These are phyloP conservation scores for Botryotinia convoluta DNA, from an alignment of 2,329 filamentous ascomycete species.

Conservation along the genomic window DNA sequence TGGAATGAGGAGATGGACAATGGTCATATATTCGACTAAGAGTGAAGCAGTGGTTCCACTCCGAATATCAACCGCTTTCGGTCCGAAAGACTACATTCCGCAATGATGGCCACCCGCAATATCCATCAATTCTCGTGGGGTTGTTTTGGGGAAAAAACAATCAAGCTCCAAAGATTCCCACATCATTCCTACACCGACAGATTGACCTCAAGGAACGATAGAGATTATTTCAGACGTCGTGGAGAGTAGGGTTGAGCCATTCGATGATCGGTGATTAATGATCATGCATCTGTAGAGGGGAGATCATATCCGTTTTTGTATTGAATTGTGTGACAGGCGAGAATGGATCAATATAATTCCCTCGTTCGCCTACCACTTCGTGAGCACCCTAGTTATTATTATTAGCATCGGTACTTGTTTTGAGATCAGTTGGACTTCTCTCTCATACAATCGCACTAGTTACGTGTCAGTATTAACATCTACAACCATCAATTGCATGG, in stretches of 20 bases:
- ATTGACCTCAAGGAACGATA: background rate
- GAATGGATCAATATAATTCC: constrained; percentile 31
- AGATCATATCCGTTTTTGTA: constrained; percentile 4
- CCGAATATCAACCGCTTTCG: constrained; percentile 8
- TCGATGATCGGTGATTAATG: background rate
- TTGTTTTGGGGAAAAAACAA: background rate
- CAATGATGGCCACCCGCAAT: background rate
- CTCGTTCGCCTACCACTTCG: constrained; percentile 33
- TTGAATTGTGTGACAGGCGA: background rate
- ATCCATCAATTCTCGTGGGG: background rate
- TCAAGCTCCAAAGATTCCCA: background rate
- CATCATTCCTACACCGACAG: background rate
- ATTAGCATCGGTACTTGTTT: constrained; percentile 12
- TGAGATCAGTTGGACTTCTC: constrained; percentile 1
- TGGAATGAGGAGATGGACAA: background rate
- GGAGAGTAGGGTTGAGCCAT: background rate
- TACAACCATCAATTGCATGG: constrained; percentile 33
- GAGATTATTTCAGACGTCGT: background rate
- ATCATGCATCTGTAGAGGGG: background rate
- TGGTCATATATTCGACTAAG: background rate
- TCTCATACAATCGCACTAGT: constrained; percentile 39
- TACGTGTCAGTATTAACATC: constrained; percentile 33
- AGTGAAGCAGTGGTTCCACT: background rate
- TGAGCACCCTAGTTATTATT: constrained; percentile 9
- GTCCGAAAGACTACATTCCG: background rate